These are phyloP conservation scores for Venustampulla echinocandica DNA, from an alignment of 495 filamentous ascomycete genomes.

Conservation along the genomic window DNA sequence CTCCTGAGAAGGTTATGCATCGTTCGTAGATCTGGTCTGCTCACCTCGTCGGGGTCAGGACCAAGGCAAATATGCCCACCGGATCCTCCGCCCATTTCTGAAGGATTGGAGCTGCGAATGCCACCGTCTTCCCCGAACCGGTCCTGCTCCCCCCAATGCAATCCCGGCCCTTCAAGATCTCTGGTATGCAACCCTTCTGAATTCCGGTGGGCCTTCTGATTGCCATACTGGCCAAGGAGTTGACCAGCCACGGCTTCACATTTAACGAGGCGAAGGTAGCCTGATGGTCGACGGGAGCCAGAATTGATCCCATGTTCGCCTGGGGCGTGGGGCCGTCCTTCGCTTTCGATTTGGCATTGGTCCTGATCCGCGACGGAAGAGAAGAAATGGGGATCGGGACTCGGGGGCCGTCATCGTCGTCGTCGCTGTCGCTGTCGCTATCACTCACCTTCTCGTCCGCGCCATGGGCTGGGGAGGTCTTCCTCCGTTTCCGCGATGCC, in stretches of 20 bases:
- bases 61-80: conserved; percentile 76
- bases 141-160: conserved; percentile 92
- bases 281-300: conserved; percentile 37
- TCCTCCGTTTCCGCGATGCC: conserved; percentile 40
- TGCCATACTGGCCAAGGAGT: conserved; percentile 74
- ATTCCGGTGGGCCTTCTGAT: conserved; percentile 86
- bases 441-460: too few relatives aligned
- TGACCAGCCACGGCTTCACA: conserved; percentile 82
- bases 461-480: conserved; percentile 27
- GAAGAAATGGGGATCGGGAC: conserved; percentile 14
- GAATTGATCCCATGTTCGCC: conserved; percentile 16
- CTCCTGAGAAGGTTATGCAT: neutral
- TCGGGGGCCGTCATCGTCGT: conserved; percentile 14
- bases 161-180: conserved; percentile 80
- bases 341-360: conserved; percentile 27
- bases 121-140: conserved; percentile 98
- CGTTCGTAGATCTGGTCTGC: neutral
- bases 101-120: conserved; percentile 87
- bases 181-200: conserved; percentile 83
- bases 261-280: conserved; percentile 66
- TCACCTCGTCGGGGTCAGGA: conserved; percentile 81
- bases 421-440: neutral
- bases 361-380: conserved; percentile 43
- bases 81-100: conserved; percentile 92
- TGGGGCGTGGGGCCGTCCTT: conserved; percentile 8